These are phyloP conservation scores for Cordyceps cateniannulata DNA, from an alignment of 2,329 filamentous ascomycete species.

Conservation along the genomic window DNA sequence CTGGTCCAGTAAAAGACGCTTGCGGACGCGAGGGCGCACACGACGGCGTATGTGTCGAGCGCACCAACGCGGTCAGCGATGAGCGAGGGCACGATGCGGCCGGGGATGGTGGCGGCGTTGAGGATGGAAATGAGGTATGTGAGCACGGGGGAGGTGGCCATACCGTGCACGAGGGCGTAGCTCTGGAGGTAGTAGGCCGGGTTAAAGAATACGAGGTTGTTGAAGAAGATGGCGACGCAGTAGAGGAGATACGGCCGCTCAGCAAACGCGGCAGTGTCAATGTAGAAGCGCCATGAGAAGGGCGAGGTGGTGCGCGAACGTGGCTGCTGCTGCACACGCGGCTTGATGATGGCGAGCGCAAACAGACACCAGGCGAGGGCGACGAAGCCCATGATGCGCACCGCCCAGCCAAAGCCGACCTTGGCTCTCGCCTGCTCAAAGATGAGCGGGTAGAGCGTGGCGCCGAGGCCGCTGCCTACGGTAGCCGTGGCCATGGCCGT, in stretches of 20 bases:
- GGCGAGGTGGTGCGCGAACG: background rate
- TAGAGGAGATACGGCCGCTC: too few species aligned
- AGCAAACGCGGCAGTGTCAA: too few species aligned
- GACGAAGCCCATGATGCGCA: constrained; percentile 29
- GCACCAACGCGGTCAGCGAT: constrained; percentile 34
- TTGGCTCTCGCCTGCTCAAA: constrained; percentile 24
- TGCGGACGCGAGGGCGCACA: constrained; percentile 27
- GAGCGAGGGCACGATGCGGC: constrained; percentile 40
- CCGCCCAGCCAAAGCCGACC: constrained; percentile 30
- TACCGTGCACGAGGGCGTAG: constrained; percentile 32
- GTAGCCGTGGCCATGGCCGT: constrained; percentile 37
- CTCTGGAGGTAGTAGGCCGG: too few species aligned
- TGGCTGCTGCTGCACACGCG: constrained; percentile 1
- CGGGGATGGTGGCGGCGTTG: constrained; percentile 43
- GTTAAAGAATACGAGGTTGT: too few species aligned
- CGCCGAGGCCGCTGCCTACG: constrained; percentile 34
- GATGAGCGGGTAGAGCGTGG: constrained; percentile 31
- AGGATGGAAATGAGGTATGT: constrained; percentile 45
- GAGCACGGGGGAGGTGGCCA: constrained; percentile 26
- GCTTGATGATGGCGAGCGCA: constrained; percentile 22
- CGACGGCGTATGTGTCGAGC: constrained; percentile 33
- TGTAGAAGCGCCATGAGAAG: constrained; percentile 18
- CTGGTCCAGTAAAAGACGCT: constrained; percentile 36
- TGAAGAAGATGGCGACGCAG: too few species aligned
- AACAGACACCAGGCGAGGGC: constrained; percentile 25